phyloP scores from a whole-genome alignment of 805 yeast species.

The Nakazawaea sp. region DNA sequence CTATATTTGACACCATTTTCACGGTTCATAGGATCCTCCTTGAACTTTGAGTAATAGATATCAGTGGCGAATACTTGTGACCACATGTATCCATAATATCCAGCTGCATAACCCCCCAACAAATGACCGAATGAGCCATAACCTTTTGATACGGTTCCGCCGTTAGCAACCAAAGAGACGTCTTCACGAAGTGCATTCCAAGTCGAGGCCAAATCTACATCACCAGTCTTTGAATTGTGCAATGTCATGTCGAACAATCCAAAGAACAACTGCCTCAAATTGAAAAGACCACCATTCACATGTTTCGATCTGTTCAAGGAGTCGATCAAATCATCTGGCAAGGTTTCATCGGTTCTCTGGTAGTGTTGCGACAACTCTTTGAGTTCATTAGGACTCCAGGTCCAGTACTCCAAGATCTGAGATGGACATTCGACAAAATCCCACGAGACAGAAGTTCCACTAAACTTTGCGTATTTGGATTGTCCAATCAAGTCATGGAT shows the following conservation, averaged over 20 bases:
- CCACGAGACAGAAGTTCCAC: constrained; percentile 72
- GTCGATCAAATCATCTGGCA: constrained; percentile 50
- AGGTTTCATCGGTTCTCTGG: constrained; percentile 42
- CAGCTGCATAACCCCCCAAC: constrained; percentile 80
- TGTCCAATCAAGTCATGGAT: constrained; percentile 70
- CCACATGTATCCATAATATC: constrained; percentile 84
- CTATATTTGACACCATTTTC: constrained; percentile 60
- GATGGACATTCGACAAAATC: constrained; percentile 93
- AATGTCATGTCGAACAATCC: constrained; percentile 72
- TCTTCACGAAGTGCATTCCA: constrained; percentile 68
- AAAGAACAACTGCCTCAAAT: constrained; percentile 71
- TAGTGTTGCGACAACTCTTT: constrained; percentile 60
- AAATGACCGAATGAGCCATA: constrained; percentile 76
- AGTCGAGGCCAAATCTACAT: constrained; percentile 41
- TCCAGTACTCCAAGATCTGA: constrained; percentile 84
- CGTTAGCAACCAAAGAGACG: constrained; percentile 51
- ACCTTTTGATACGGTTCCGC: constrained; percentile 52
- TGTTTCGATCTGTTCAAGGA: constrained; percentile 60
- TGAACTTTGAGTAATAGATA: constrained; percentile 67
- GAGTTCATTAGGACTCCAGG: constrained; percentile 66
- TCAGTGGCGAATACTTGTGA: constrained; percentile 83
- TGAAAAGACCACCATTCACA: constrained; percentile 68
- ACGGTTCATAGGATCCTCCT: constrained; percentile 58
- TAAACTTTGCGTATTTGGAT: constrained; percentile 59
- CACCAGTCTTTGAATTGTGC: constrained; percentile 42